phyloP scores from a whole-genome alignment of 331 rosid species.

The Saraca asoca region DNA sequence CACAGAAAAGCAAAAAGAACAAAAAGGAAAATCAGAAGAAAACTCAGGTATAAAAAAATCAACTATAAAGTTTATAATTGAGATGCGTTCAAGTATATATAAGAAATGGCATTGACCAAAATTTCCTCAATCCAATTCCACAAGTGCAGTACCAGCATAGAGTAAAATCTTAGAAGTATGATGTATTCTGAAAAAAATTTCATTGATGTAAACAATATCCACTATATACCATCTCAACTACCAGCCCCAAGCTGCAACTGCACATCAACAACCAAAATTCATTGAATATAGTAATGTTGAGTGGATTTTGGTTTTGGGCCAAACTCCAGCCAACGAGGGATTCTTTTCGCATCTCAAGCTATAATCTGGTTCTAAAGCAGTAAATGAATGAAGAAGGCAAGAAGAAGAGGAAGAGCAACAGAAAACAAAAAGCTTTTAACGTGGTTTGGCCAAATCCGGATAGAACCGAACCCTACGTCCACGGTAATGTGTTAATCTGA shows the following conservation, averaged over 20 bases:
- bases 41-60: neutral
- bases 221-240: neutral
- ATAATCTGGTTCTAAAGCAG: too few relatives aligned
- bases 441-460: too few relatives aligned
- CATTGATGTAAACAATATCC: neutral
- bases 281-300: too few relatives aligned
- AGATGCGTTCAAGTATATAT: neutral
- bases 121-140: neutral
- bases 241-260: neutral
- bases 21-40: neutral
- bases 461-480: too few relatives aligned
- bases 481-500: too few relatives aligned
- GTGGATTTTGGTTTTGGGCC: too few relatives aligned
- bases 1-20: neutral
- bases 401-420: too few relatives aligned
- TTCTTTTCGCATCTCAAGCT: too few relatives aligned
- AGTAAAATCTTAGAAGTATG: neutral
- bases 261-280: too few relatives aligned
- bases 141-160: neutral
- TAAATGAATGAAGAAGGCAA: too few relatives aligned
- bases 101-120: neutral
- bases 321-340: too few relatives aligned
- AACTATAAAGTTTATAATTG: constrained; percentile 5
- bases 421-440: too few relatives aligned
- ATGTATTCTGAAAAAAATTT: neutral